Evolutionary conservation across 257 asterid species (phyloP), one percentile per base, ranked within the genome.

Genomic region (Ballota nigra): DNA sequence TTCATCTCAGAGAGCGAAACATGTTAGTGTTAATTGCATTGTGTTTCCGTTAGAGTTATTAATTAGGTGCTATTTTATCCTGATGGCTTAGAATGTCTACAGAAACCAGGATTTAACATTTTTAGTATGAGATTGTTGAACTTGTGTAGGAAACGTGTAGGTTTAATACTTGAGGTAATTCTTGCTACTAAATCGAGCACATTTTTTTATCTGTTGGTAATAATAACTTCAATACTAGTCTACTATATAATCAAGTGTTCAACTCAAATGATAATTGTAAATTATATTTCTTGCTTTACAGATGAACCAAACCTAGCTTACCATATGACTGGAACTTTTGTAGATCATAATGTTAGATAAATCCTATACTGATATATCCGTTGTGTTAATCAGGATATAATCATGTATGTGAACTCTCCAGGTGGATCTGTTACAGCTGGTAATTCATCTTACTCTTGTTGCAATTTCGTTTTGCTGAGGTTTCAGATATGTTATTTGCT

Each of bases 341-440:
- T 29, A 20, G 53, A 56, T 81, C 40, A 11, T 12, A 36, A 4
- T 66, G 58, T 43, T n/a, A 5, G 62, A 45, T 13, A 29, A 64
- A 29, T 10, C 22, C 26, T 47, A 38, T 5, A 51, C 19, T 8
- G 56, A 29, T 59, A 15, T 59, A n/a, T 55, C 36, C 18, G 2
- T 31, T 4, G 8, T 11, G 15, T n/a, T n/a, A n/a, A n/a, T n/a
- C n/a, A 90, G 98, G 98, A 92, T 76, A 90, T 92, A 70, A 92
- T 92, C 73, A 92, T 92, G 98, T 92, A 92, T 70, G 93, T 92
- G 70, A 92, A 92, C 82, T 92, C 98, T 55, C 98, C 98, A 12
- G 98, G 97, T 78, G 98, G 98, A 76, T 92, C 98, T 6, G 97
- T 92, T 66, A 92, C 98, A 19, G 98, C 97, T 75, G 98, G 98